A percentile compares a stretch with the other conserved stretches of the same genome.
Conservation (phyloP, 2,329 filamentous ascomycete species). For the Xylaria polymorpha region DNA sequence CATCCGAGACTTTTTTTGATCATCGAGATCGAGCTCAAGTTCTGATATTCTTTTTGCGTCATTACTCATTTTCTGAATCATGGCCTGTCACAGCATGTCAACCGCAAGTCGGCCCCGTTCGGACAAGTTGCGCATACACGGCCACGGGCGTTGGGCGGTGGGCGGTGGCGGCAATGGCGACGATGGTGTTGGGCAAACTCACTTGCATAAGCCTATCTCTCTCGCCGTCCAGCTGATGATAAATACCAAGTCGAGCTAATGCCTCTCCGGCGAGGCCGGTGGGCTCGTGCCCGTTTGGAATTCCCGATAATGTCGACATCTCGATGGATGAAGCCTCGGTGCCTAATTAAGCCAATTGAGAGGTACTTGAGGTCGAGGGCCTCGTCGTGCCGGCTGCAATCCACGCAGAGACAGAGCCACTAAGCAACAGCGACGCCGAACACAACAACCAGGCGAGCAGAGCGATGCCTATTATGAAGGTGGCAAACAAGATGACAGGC, state of each 20-base stretch:
- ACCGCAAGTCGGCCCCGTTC: slow-evolving; percentile 1
- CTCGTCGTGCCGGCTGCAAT: background rate
- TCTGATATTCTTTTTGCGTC: slow-evolving; percentile 45
- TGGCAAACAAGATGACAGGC: slow-evolving; percentile 17
- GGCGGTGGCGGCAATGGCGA: background rate
- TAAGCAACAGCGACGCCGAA: background rate
- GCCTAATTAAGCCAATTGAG: background rate
- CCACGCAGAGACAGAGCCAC: background rate
- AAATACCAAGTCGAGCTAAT: slow-evolving; percentile 44
- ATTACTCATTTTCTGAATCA: slow-evolving; percentile 45
- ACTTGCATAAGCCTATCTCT: slow-evolving; percentile 48
- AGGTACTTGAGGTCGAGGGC: background rate
- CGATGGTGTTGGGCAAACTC: slow-evolving; percentile 27
- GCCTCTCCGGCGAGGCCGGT: slow-evolving; percentile 37
- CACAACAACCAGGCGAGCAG: slow-evolving; percentile 6
- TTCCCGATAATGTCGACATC: slow-evolving; percentile 34
- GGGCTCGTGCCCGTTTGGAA: slow-evolving; percentile 43
- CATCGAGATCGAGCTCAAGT: slow-evolving; percentile 47
- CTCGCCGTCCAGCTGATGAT: slow-evolving; percentile 46
- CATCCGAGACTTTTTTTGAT: slow-evolving; percentile 46
- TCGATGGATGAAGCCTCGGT: background rate
- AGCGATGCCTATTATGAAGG: slow-evolving; percentile 2
- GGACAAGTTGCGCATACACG: background rate
- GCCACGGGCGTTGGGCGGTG: background rate
- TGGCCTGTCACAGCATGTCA: slow-evolving; percentile 41